Evolutionary conservation across 352 stramenopile genomes (phyloP), one percentile per base, ranked within the genome.

Genomic region (Peronospora farinosa): DNA sequence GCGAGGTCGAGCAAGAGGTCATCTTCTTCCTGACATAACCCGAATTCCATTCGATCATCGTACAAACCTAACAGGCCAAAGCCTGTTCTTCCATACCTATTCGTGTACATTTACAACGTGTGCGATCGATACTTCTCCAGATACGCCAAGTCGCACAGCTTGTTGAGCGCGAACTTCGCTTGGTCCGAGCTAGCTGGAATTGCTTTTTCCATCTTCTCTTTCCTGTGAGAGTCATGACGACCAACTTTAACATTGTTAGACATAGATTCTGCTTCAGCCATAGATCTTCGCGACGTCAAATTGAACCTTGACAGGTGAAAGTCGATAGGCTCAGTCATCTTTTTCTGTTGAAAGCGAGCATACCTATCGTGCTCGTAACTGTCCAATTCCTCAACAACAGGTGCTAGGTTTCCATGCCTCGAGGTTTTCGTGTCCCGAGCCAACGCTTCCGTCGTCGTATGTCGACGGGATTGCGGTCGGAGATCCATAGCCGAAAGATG

Each of bases 251-350:
- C n/a, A 0, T 39, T 36, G 23, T 55, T 54, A n/a, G 33, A 49
- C 25, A 57, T 16, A 2, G 39, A 28, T 44, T 44, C 39, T 9
- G 32, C 19, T 7, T 57, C 43, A 1, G 27, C 31, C 23, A 15
- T 54, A 7, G 39, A 46, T 48, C 40, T 40, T 25, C 23, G 51
- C 13, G 51, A 40, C 43, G 47, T 65, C 21, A 66, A 46, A 28
- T 65, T 30, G 28, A 69, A 69, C 31, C 35, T 69, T 16, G 61
- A 69, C 37, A 69, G 35, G 27, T 66, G 57, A 44, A 69, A 69
- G 38, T 69, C 57, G 15, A 63, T 46, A 25, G 45, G 44, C 19
- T 56, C 30, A 2, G 30, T 36, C 10, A 41, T 47, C n/a, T 50
- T 47, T 42, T 57, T 56, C 39, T 21, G 21, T 46, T 45, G 48